Base-by-base conservation (phyloP, 192 early-diverging fungal genomes). In the Coemansia aciculifera region DNA sequence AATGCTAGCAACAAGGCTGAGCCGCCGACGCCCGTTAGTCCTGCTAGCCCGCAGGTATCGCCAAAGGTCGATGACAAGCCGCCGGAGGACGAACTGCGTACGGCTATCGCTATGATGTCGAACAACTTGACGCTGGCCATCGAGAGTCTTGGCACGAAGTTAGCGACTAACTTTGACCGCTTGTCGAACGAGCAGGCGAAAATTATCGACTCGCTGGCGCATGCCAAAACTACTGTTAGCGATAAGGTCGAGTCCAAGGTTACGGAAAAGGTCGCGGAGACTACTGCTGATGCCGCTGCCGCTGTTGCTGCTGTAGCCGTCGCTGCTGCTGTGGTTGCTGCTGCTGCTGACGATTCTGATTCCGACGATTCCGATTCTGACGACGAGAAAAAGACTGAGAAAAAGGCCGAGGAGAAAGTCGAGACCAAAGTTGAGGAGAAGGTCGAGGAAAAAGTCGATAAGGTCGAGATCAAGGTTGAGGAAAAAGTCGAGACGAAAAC, bases 81-180 rank as follows among this genome's bases (percentile, higher is more conserved):
- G 46, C 61, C 51, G 15, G 68, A 59, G 43, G 79, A 81, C 9
- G 79, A 72, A 39, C 74, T 81, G 67, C 73, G 79, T 0, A 59
- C 63, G 46, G 74, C 74, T 0, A 81, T 81, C 17, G 59, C 59
- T 46, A 62, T 73, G 59, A 81, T 81, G 79, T 67, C 71, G n/a
- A 67, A 59, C 17, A 81, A 76, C 74, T 59, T 81, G 70, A 59
- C 79, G 0, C 46, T 76, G 59, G 74, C 79, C 2, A 75, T 81
- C 23, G 79, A 73, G 31, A 81, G 79, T n/a, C 74, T 81, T 52
- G 79, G 79, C 24, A 76, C 70, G 15, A 73, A 73, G 52, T 65
- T 81, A 44, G 67, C 79, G 11, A 59, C 62, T 21, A 81, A 81
- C 79, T 76, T 76, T 70, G 79, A 81, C 68, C 68, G 75, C 71